These are phyloP conservation scores for Skeletonema costatum DNA, from an alignment of 108 stramenopile genomes.

Conservation along the genomic window DNA sequence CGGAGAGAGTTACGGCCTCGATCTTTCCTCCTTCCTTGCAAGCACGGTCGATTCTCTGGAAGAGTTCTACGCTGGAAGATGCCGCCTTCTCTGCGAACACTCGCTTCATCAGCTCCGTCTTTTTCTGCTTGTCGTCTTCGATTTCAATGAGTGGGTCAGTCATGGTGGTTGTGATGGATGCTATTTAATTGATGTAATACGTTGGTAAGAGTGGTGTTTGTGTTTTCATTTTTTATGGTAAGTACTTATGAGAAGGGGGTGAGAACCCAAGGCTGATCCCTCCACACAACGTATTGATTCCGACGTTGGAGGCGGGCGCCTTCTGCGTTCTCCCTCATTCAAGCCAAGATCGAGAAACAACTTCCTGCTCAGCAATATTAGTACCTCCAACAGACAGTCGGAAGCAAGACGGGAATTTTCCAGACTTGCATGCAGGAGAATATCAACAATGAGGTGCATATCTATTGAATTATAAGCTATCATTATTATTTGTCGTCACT, in stretches of 20 bases:
- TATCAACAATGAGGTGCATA: too few species aligned
- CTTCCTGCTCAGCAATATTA: too few species aligned
- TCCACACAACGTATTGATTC: too few species aligned
- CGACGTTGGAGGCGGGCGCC: too few species aligned
- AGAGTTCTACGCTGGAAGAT: not conserved
- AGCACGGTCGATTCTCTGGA: constrained; percentile 12
- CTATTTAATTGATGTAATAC: not conserved
- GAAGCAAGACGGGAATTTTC: too few species aligned
- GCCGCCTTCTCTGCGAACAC: not conserved
- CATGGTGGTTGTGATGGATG: not conserved
- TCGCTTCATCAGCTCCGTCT: not conserved
- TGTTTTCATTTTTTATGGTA: not conserved
- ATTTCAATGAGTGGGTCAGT: not conserved
- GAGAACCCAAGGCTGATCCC: too few species aligned
- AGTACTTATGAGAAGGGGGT: not conserved
- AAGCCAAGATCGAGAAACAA: too few species aligned
- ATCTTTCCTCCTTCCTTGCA: constrained; percentile 18
- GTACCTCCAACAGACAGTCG: too few species aligned
- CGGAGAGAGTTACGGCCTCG: constrained; percentile 14
- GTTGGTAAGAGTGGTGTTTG: not conserved
- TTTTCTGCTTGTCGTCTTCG: constrained; percentile 3
- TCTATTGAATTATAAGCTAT: not conserved
- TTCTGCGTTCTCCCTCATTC: too few species aligned
- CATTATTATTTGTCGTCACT: not conserved
- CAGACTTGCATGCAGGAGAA: too few species aligned